Base-by-base conservation (phyloP, 495 filamentous ascomycete genomes). In the Neurospora discreta region DNA sequence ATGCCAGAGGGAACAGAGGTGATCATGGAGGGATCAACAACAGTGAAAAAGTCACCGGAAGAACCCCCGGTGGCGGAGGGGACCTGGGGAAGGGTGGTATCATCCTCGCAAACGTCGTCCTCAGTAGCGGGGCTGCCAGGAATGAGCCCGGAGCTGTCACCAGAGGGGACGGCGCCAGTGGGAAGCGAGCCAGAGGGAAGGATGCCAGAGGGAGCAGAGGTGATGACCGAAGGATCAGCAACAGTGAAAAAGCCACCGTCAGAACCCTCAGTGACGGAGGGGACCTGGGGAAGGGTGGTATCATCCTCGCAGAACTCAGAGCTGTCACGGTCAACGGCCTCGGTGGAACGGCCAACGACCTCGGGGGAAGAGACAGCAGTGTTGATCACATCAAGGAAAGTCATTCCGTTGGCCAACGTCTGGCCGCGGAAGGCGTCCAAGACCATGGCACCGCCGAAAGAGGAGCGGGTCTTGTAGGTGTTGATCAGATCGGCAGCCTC, bases 381-480 rank as follows among this genome's bases (percentile, higher is more conserved):
- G 68, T 78, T 76, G 69, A 80, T 60, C 8, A 68, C 68, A 68
- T 83, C 74, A 44, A 79, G 76, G 72, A 77, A 84, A 11, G 71
- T 71, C 70, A 73, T 73, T n/a, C 76, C 78, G 26, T 39, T 43
- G 43, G 73, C 33, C 9, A 46, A n/a, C 8, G 65, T 40, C 71
- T 78, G 79, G 40, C 78, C 82, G 26, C 69, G 75, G n/a, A 74
- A 69, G 7, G 74, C 78, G 68, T 84, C 82, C 81, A 81, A 84
- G 68, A 84, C 52, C 77, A 81, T 82, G 41, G 79, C 75, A 74
- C 82, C 82, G 16, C 82, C 82, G 30, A 83, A 84, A 39, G 79
- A 75, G 8, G 73, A 8, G 42, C 74, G 75, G 71, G 71, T 73
- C 76, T 80, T 81, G 74, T 80, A 76, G 52, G 74, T 16, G 71